Conservation (phyloP, 306 rosid species). For the Vigna unguiculata region DNA sequence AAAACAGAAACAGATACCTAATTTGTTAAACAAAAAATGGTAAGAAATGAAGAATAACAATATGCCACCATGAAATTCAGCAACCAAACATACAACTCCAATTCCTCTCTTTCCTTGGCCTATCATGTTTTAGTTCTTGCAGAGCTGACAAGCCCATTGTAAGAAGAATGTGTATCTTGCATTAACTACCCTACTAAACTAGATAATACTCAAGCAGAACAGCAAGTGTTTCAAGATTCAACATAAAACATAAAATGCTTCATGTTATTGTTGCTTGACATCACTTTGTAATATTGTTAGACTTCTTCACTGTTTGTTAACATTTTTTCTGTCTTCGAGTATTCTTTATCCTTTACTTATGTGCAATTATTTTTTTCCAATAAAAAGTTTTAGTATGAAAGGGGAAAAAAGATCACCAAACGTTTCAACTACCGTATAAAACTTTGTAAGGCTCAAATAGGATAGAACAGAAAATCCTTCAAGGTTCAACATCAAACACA, state of each 20-base stretch:
- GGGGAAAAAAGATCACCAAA: too few species aligned
- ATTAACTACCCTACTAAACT: neutral
- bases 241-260: conserved; percentile 6
- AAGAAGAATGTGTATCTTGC: neutral
- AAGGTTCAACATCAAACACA: conserved; percentile 1
- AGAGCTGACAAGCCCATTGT: conserved; percentile 4
- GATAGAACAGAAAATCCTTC: too few species aligned
- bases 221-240: too few species aligned
- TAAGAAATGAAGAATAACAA: neutral
- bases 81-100: conserved; percentile 26
- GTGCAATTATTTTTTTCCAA: too few species aligned
- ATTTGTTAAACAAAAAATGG: conserved; percentile 16
- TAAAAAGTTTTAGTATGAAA: too few species aligned
- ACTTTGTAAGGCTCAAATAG: neutral
- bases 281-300: neutral
- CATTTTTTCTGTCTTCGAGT: too few species aligned
- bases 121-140: conserved; percentile 5
- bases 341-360: too few species aligned
- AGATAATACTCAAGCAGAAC: neutral
- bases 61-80: conserved; percentile 1
- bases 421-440: neutral
- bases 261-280: neutral
- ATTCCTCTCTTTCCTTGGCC: conserved; percentile 9
- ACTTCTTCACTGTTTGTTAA: neutral
- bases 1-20: conserved; percentile 4